Base-by-base conservation (phyloP, 805 yeast genomes). In the Kazachstania africana region DNA sequence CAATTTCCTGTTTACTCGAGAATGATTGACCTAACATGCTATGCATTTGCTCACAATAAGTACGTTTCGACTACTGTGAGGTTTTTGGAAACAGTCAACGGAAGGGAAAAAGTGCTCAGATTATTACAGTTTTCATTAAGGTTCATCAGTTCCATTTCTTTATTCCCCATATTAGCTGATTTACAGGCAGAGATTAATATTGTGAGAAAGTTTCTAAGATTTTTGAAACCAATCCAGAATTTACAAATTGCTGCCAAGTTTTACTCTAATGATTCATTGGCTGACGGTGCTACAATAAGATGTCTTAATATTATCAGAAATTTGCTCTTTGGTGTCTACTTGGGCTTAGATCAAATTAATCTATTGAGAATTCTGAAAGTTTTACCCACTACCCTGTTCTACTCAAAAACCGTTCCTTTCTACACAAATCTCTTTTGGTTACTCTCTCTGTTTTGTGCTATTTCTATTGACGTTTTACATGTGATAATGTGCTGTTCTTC, bases 101-200 rank as follows among this genome's bases (percentile, higher is more conserved):
- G 88, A 36, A 68, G 94, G 44, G 95, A 85, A 52, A 85, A 85
- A 62, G 55, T 76, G 10, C 65, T 81, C 48, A 75, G 95, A 44
- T 59, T 79, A 33, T 68, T 82, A 29, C 94, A 87, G 42, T 85
- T 85, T 60, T 66, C 80, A 43, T 69, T 82, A 9, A 66, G 91
- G 37, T 78, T 85, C 26, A 14, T 31, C 19, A n/a, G 22, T n/a
- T 5, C 8, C 6, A 14, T 12, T 5, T 12, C 13, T 4, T 63
- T 64, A 28, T 66, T 75, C 21, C 56, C 55, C 31, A 52, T 68
- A 36, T 65, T 75, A 53, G 67, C 67, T 43, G 61, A 66, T 14
- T 54, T 83, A 39, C 79, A 76, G 57, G 53, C 52, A 28, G 72
- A 78, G 39, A 66, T 82, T 18, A 68, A 81, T 2, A 57, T 75